Evolutionary conservation across 805 yeast genomes (phyloP), one percentile per base, ranked within the genome.

Genomic region (Wickerhamiella kazuoi): DNA sequence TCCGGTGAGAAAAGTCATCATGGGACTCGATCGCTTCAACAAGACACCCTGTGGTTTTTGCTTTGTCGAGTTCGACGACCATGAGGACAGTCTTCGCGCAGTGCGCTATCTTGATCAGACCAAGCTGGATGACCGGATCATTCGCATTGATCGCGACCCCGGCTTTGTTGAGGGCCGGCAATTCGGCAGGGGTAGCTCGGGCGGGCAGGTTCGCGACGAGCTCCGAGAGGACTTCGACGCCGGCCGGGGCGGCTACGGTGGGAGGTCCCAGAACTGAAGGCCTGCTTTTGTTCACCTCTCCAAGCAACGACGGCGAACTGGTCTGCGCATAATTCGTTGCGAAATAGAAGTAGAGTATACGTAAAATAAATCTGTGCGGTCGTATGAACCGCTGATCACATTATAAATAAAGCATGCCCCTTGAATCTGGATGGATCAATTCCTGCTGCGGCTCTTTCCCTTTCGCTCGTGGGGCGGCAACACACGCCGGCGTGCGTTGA

Each of bases 21-120:
- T 90, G 97, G 98, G 98, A 0, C 68, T 90, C 29, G 96, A 90
- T 56, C 69, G 95, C 47, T 76, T 77, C 55, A 79, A 80, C 48
- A 74, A 77, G 51, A 86, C 95, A 1, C 98, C 98, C 2, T 86
- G 97, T 55, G 97, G 98, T 15, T 87, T 90, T 57, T 86, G 96
- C 55, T 90, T 90, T 55, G 84, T 90, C 30, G 78, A 83, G 35
- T 90, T 76, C 56, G 69, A 68, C 39, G 57, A 63, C 21, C 75
- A 76, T 34, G 67, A 67, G 37, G 84, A 81, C 37, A 83, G 95
- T 2, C 63, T 84, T 39, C 74, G 79, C 46, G 80, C 95, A 2
- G 72, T 87, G 54, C 80, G 83, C 55, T 87, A 74, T 52, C 62
- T 90, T 37, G 76, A 81, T 48, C 77, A 74, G 40, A 83, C 94